Conservation (phyloP, 2,329 filamentous ascomycete genomes). For the Ceratocystis harringtonii region DNA sequence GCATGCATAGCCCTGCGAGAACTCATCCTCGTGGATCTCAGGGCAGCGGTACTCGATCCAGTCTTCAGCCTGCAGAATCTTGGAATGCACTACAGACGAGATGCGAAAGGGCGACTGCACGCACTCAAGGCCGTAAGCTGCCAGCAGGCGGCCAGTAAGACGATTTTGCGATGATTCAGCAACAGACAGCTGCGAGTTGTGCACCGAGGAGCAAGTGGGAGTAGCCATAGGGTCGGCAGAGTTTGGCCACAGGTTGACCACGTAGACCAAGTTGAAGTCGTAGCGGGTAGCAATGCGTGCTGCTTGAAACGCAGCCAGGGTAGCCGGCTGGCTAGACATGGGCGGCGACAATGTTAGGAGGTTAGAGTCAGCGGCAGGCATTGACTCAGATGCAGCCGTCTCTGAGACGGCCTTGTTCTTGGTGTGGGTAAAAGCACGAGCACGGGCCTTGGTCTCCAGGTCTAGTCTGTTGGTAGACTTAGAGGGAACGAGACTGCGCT, state of each 20-base stretch:
- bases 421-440: slow-evolving; percentile 9
- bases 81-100: slow-evolving; percentile 34
- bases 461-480: slow-evolving; percentile 7
- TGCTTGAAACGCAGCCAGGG: slow-evolving; percentile 38
- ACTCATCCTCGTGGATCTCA: slow-evolving; percentile 29
- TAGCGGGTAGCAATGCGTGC: slow-evolving; percentile 41
- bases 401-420: background rate
- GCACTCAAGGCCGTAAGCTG: slow-evolving; percentile 38
- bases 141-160: slow-evolving; percentile 37
- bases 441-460: slow-evolving; percentile 3
- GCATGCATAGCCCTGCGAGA: slow-evolving; percentile 37
- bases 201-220: background rate
- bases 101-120: slow-evolving; percentile 39
- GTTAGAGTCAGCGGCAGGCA: slow-evolving; percentile 22
- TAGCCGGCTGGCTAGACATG: slow-evolving; percentile 29
- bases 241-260: slow-evolving; percentile 43
- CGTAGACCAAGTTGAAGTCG: slow-evolving; percentile 43
- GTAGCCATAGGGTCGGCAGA: slow-evolving; percentile 15
- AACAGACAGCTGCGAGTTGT: slow-evolving; percentile 2
- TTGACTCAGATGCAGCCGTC: slow-evolving; percentile 1
- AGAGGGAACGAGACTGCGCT: background rate
- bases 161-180: slow-evolving; percentile 19
- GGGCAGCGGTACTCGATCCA: slow-evolving; percentile 40
- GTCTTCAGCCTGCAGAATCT: slow-evolving; percentile 33
- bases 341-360: slow-evolving; percentile 34